Base-by-base conservation (phyloP, 371 early-diverging fungal genomes). In the Apophysomyces sp. region DNA sequence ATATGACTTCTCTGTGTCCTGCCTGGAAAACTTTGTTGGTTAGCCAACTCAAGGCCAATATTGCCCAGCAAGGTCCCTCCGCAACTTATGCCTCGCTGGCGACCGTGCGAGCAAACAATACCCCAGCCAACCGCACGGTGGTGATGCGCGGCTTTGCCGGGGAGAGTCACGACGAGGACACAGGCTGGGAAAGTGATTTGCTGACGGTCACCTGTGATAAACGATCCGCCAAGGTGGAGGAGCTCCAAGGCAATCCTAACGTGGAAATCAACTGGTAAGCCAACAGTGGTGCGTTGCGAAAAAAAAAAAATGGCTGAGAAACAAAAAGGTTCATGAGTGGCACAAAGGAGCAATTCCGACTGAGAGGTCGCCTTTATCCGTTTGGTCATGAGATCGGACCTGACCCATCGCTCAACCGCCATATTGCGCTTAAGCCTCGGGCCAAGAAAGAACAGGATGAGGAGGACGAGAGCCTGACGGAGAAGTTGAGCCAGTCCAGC, bases 141-240 rank as follows among this genome's bases (percentile, higher is more conserved):
- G 80, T 81, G 6, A 75, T 80, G 56, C 68, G 84, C 28, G 80
- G 80, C 0, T 83, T 81, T 53, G 72, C 68, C 13, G 83, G 78
- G 7, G 76, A 80, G 39, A 66, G 75, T 52, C 74, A 80, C 53
- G 41, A 58, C 24, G 65, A 73, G 28, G 65, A 74, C 11, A 68
- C 74, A 0, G 74, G 75, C 1, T 78, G 77, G 70, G 55, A 69
- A 57, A 80, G 78, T n/a, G 76, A 78, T 37, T 37, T 81, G 16
- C 59, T 81, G 12, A 49, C 62, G 2, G 55, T 81, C 18, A 72
- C 74, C 0, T 70, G 69, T 2, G 74, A 77, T 30, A 72, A 73
- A 28, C 62, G 73, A 15, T 75, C 84, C 13, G 34, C 31, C 24
- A 83, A 83, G 44, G 57, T 81, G 26, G 55, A 68, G 18, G 73